A percentile compares a stretch with the other conserved stretches of the same genome.
These are phyloP conservation scores for Vaccinium macrocarpon DNA, from an alignment of 148 eudicot genomes.

Conservation along the genomic window DNA sequence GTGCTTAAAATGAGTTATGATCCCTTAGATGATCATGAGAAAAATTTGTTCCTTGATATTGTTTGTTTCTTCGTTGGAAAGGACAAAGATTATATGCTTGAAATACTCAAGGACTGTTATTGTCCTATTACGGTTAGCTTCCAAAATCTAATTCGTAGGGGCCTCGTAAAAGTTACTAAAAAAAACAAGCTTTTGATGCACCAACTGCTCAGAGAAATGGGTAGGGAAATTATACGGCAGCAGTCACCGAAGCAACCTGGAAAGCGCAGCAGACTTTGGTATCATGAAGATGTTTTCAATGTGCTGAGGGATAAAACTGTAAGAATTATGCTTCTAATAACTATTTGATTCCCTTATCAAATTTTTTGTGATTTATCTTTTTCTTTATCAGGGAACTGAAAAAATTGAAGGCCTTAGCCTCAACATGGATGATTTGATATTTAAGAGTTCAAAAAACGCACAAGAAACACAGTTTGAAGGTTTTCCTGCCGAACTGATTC, in stretches of 20 bases:
- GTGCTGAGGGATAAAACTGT: slow-evolving; percentile 16
- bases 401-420: slow-evolving; percentile 16
- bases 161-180: neutral
- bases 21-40: slow-evolving; percentile 11
- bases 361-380: neutral
- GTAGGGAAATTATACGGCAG: slow-evolving; percentile 19
- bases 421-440: neutral
- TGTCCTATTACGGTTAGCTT: neutral
- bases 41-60: slow-evolving; percentile 15
- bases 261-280: slow-evolving; percentile 23
- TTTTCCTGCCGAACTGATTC: neutral
- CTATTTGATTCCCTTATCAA: neutral
- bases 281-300: neutral
- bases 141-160: neutral
- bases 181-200: slow-evolving; percentile 15
- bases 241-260: slow-evolving; percentile 17
- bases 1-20: slow-evolving; percentile 13
- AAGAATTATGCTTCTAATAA: neutral
- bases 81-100: slow-evolving; percentile 9
- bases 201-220: slow-evolving; percentile 19
- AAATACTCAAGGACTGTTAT: neutral
- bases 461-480: neutral
- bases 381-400: slow-evolving; percentile 18
- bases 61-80: slow-evolving; percentile 9
- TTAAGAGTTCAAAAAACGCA: neutral